These are phyloP conservation scores for Prinsepia uniflora DNA, from an alignment of 306 rosid species.

Conservation along the genomic window DNA sequence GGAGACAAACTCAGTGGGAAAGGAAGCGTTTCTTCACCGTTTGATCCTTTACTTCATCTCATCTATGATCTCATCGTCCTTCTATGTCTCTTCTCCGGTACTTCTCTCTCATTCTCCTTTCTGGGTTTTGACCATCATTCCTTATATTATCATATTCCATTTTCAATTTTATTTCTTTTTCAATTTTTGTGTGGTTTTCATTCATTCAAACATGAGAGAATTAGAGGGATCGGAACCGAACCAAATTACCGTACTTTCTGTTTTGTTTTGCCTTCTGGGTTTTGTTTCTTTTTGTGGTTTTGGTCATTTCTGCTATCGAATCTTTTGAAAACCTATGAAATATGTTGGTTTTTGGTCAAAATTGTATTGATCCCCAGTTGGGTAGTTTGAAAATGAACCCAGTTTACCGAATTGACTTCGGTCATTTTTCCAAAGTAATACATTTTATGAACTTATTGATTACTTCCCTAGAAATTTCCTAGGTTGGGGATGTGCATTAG, in stretches of 20 bases:
- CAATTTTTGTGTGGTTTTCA: neutral
- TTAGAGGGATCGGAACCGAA: conserved; percentile 15
- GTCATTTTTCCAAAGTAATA: neutral
- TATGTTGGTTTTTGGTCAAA: neutral
- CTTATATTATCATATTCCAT: neutral
- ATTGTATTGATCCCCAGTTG: conserved; percentile 6
- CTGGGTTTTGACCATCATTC: neutral
- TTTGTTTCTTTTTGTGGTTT: neutral
- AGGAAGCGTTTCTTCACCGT: conserved; percentile 6
- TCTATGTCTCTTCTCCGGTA: conserved; percentile 31
- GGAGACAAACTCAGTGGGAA: conserved; percentile 4
- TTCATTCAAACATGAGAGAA: conserved; percentile 5
- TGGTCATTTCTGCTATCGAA: conserved; percentile 7
- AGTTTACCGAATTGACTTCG: neutral
- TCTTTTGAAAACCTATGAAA: conserved; percentile 4
- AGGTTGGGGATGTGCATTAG: neutral
- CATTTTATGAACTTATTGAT: neutral
- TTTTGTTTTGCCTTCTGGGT: neutral
- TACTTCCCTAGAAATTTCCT: neutral
- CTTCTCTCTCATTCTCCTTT: neutral
- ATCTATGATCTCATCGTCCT: conserved; percentile 32
- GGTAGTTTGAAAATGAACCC: neutral
- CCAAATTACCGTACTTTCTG: neutral
- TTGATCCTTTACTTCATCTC: conserved; percentile 22
- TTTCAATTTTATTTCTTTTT: neutral